phyloP scores from a whole-genome alignment of 2,329 filamentous ascomycete genomes.

The Eutypella sp. region DNA sequence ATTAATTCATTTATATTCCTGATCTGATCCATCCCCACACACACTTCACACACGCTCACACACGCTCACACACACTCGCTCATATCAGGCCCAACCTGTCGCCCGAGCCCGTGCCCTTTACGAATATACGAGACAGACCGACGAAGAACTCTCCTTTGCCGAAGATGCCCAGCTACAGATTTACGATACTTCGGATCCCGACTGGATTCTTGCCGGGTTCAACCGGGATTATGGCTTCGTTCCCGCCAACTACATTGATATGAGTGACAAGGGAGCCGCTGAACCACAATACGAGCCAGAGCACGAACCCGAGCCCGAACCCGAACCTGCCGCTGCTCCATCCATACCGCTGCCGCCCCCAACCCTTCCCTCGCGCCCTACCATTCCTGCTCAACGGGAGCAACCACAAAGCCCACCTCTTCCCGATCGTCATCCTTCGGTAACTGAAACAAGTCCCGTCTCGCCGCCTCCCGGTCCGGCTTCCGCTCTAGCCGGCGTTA shows the following conservation, averaged over 20 bases:
- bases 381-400: conserved; percentile 29
- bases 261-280: conserved; percentile 40
- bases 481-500: conserved; percentile 50
- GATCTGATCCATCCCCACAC: too few relatives aligned
- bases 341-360: conserved; percentile 14
- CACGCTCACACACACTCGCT: too few relatives aligned
- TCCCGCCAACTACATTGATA: conserved; percentile 91
- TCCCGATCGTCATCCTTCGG: conserved; percentile 28
- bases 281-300: conserved; percentile 20
- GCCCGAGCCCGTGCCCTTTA: conserved; percentile 86
- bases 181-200: conserved; percentile 85
- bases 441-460: conserved; percentile 25
- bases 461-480: conserved; percentile 42
- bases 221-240: conserved; percentile 89
- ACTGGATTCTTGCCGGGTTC: conserved; percentile 90
- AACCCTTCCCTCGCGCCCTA: conserved; percentile 37
- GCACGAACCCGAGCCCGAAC: conserved; percentile 32
- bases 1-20: too few relatives aligned
- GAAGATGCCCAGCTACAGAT: conserved; percentile 81
- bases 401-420: conserved; percentile 34
- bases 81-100: conserved; percentile 60
- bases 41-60: too few relatives aligned
- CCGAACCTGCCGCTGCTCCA: conserved; percentile 31
- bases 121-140: conserved; percentile 94
- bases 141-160: conserved; percentile 93